phyloP scores from a whole-genome alignment of 441 rosid genomes.

The Gossypium davidsonii region DNA sequence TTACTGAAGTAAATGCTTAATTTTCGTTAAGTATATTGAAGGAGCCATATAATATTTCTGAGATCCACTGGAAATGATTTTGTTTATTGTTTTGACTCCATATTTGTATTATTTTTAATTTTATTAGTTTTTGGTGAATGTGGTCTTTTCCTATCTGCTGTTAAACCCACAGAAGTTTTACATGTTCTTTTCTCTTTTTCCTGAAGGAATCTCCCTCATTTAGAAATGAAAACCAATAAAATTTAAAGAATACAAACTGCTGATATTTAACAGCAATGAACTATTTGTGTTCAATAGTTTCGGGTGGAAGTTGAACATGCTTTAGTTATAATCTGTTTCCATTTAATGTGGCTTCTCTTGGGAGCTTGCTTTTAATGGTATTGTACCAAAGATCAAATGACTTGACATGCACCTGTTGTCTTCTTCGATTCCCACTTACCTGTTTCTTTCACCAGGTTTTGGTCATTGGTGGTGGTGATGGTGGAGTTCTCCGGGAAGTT shows the following conservation, averaged over 20 bases:
- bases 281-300: not conserved
- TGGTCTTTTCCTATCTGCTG: not conserved
- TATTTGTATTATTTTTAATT: too few relatives aligned
- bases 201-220: not conserved
- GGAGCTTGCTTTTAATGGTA: not conserved
- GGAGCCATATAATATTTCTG: not conserved
- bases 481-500: constrained; percentile 87
- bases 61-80: not conserved
- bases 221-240: too few relatives aligned
- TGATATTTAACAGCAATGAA: not conserved
- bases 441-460: constrained; percentile 46
- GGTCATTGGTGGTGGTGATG: constrained; percentile 98
- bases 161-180: not conserved
- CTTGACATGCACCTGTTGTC: not conserved
- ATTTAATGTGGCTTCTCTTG: not conserved
- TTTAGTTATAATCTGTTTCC: not conserved
- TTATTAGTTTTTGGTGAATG: not conserved
- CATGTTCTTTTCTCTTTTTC: not conserved
- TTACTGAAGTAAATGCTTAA: not conserved
- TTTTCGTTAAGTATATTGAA: not conserved
- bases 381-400: not conserved
- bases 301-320: not conserved
- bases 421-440: not conserved
- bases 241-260: too few relatives aligned
- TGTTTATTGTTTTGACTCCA: not conserved